Percentiles rank a stretch among this genome's conserved stretches.
Evolutionary conservation across 2,329 filamentous ascomycete genomes (phyloP).

Genomic region (Periconia digitata): DNA sequence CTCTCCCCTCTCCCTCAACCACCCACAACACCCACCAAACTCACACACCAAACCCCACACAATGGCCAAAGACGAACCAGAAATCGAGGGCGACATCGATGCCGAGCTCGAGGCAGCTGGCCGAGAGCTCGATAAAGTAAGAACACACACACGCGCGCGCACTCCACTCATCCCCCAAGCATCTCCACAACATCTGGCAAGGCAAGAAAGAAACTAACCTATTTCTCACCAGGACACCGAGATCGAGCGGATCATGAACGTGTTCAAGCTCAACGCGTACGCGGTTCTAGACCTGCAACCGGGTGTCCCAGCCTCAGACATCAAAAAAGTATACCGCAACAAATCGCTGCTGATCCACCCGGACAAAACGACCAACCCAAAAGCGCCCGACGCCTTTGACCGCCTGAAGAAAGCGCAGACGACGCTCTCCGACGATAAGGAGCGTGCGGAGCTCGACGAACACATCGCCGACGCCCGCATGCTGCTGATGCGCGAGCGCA

Average conservation of each 20-base stretch:
- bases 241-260: constrained; percentile 89
- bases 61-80: constrained; percentile 61
- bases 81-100: constrained; percentile 55
- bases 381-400: constrained; percentile 93
- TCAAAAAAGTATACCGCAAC: constrained; percentile 90
- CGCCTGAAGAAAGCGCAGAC: constrained; percentile 93
- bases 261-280: constrained; percentile 84
- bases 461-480: constrained; percentile 94
- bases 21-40: not conserved
- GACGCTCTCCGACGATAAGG: constrained; percentile 90
- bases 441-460: constrained; percentile 83
- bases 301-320: constrained; percentile 92
- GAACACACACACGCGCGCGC: no score
- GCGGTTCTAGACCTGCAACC: constrained; percentile 94
- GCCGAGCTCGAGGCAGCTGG: constrained; percentile 80
- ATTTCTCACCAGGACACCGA: constrained; percentile 84
- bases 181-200: no score
- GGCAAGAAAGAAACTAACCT: constrained; percentile 13
- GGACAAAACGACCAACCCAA: constrained; percentile 91
- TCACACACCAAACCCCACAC: constrained; percentile 3
- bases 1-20: not conserved
- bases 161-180: no score
- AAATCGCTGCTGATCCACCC: constrained; percentile 99
- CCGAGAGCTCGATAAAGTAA: constrained; percentile 87
- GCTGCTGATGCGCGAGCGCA: constrained; percentile 90